Conservation (phyloP, 495 filamentous ascomycete genomes). For the Letharia columbiana region DNA sequence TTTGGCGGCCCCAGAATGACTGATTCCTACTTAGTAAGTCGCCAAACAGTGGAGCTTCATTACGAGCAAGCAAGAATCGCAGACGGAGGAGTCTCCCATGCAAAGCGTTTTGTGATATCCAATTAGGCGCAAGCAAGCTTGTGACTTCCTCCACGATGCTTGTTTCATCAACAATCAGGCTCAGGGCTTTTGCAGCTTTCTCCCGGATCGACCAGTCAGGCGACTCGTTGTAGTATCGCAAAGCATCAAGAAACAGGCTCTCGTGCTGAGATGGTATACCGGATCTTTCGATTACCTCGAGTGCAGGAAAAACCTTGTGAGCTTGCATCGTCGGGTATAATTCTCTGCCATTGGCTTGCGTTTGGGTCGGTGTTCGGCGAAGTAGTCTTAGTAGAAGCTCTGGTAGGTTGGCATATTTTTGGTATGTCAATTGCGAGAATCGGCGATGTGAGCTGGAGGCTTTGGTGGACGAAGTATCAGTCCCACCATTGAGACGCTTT, state of each 20-base stretch:
- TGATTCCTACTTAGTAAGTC: slow-evolving; percentile 35
- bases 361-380: slow-evolving; percentile 8
- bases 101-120: slow-evolving; percentile 46
- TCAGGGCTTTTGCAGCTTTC: slow-evolving; percentile 74
- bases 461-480: slow-evolving; percentile 19
- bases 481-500: slow-evolving; percentile 40
- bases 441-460: slow-evolving; percentile 19
- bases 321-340: slow-evolving; percentile 12
- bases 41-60: slow-evolving; percentile 25
- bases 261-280: slow-evolving; percentile 32
- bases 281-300: slow-evolving; percentile 64
- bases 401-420: slow-evolving; percentile 63
- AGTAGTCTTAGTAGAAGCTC: slow-evolving; percentile 61
- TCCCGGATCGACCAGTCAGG: slow-evolving; percentile 82
- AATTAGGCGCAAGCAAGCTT: slow-evolving; percentile 36
- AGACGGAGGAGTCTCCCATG: slow-evolving; percentile 54
- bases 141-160: slow-evolving; percentile 44
- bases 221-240: slow-evolving; percentile 56
- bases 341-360: not conserved
- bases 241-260: slow-evolving; percentile 37
- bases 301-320: slow-evolving; percentile 56
- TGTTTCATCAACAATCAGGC: slow-evolving; percentile 48
- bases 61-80: slow-evolving; percentile 36
- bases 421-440: slow-evolving; percentile 34
- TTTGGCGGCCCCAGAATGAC: not conserved